Conservation (phyloP, 1,284 basidiomycete species). For the Lignosus rhinocerotis region DNA sequence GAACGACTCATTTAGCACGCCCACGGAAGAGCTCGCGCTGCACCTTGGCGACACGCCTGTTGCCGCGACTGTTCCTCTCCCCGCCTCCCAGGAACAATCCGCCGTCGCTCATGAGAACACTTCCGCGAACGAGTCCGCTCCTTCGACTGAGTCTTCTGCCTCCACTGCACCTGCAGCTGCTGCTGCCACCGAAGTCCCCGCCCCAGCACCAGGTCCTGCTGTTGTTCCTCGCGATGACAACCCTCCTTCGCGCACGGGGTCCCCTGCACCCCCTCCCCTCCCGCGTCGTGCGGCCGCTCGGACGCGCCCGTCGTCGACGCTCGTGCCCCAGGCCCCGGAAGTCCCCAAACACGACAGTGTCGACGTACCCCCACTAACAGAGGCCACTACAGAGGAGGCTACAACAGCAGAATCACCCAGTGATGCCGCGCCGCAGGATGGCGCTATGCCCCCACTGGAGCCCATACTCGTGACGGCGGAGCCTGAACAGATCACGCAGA, state of each 20-base stretch:
- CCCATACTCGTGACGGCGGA: background rate
- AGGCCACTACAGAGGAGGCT: background rate
- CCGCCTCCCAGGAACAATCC: slow-evolving; percentile 37
- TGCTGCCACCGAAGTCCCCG: background rate
- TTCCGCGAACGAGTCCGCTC: background rate
- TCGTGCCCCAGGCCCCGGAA: slow-evolving; percentile 1
- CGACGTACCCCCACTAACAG: background rate
- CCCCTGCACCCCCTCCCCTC: slow-evolving; percentile 50
- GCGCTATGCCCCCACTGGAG: background rate
- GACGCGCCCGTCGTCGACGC: slow-evolving; percentile 28
- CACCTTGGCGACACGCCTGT: slow-evolving; percentile 18
- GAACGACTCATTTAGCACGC: slow-evolving; percentile 34
- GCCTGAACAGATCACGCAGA: background rate
- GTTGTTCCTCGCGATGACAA: slow-evolving; percentile 8
- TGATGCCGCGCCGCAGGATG: background rate
- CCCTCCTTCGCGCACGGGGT: slow-evolving; percentile 24
- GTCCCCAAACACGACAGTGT: background rate
- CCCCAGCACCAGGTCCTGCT: background rate
- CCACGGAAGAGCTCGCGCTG: slow-evolving; percentile 33
- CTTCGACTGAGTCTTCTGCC: background rate
- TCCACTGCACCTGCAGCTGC: background rate
- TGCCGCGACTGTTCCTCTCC: slow-evolving; percentile 40
- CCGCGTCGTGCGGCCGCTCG: slow-evolving; percentile 55
- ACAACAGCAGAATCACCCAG: background rate
- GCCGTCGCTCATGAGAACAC: slow-evolving; percentile 13